Conservation (phyloP, 1,139 yeast genomes). For the Blastobotrys capitulatus region DNA sequence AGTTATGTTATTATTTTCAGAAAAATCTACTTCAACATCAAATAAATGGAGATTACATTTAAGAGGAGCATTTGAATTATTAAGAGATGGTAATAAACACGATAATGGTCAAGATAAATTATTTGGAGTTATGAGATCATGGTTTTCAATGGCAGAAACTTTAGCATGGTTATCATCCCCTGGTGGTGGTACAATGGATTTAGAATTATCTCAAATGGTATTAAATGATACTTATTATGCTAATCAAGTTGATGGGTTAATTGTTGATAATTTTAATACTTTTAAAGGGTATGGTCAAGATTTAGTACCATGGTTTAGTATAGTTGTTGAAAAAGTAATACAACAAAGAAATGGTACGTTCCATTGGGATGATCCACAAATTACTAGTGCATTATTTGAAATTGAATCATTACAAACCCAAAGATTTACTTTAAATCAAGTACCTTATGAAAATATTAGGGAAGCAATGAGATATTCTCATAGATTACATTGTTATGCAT, state of each 20-base stretch:
- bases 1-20: conserved; percentile 26
- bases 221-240: conserved; percentile 16
- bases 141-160: conserved; percentile 21
- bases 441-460: conserved; percentile 9
- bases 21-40: conserved; percentile 24
- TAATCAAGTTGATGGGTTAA: conserved; percentile 12
- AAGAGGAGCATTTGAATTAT: conserved; percentile 24
- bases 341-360: conserved; percentile 5
- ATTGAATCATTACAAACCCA: conserved; percentile 13
- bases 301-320: conserved; percentile 15
- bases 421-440: conserved; percentile 8
- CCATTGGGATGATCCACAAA: conserved; percentile 5
- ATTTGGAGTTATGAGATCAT: conserved; percentile 14
- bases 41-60: conserved; percentile 29
- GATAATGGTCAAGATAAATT: conserved; percentile 11
- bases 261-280: conserved; percentile 21
- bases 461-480: conserved; percentile 16
- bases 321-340: conserved; percentile 11
- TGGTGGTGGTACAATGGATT: conserved; percentile 17
- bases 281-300: conserved; percentile 17
- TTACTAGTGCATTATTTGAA: conserved; percentile 7
- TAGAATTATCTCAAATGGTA: conserved; percentile 5
- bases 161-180: conserved; percentile 23
- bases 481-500: conserved; percentile 14
- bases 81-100: conserved; percentile 8